Conservation (phyloP, 345 rosid species). For the Lepidium africanum region DNA sequence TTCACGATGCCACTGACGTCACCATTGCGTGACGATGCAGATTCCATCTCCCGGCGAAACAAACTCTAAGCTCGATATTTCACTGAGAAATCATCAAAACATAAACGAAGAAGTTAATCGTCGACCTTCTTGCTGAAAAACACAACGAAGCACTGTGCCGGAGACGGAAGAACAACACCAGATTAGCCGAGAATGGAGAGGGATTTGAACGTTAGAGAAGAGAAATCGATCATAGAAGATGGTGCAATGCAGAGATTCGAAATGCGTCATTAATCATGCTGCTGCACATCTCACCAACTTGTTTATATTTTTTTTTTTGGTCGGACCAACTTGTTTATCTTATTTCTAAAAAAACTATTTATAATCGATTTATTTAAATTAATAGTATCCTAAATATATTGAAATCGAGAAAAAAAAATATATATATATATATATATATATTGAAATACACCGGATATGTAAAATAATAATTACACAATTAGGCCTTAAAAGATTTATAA, state of each 20-base stretch:
- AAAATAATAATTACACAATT: no score
- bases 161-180: not conserved
- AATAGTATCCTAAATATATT: not conserved
- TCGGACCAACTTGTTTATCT: no score
- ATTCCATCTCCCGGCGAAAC: slow-evolving; percentile 36
- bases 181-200: not conserved
- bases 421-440: no score
- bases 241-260: not conserved
- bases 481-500: no score
- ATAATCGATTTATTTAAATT: no score
- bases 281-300: not conserved
- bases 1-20: not conserved
- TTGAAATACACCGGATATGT: no score
- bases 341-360: no score
- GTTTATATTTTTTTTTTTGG: no score
- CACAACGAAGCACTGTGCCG: not conserved
- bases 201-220: not conserved
- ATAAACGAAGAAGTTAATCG: not conserved
- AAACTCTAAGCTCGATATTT: not conserved
- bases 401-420: no score
- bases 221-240: not conserved
- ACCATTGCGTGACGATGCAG: slow-evolving; percentile 22
- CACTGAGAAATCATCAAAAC: not conserved
- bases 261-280: not conserved
- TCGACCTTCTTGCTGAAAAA: not conserved